phyloP scores from a whole-genome alignment of 805 yeast genomes.

The Wickerhamomyces kurtzmanii region DNA sequence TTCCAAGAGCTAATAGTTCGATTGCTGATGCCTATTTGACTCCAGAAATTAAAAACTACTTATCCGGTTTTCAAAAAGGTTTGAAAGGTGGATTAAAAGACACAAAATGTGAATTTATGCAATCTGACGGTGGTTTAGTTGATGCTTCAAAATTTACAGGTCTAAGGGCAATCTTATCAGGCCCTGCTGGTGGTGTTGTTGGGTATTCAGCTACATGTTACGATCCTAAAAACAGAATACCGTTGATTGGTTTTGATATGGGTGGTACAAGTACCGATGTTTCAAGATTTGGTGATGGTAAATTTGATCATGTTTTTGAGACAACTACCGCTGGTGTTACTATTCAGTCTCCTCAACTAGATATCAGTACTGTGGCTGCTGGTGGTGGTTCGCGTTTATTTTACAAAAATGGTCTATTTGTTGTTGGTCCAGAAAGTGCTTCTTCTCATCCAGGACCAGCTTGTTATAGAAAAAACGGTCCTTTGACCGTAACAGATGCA shows the following conservation, averaged over 20 bases:
- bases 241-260: constrained; percentile 80
- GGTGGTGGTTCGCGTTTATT: constrained; percentile 70
- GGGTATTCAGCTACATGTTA: constrained; percentile 84
- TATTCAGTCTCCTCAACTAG: constrained; percentile 77
- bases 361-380: constrained; percentile 76
- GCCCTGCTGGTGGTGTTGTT: constrained; percentile 98
- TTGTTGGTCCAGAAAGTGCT: constrained; percentile 83
- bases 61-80: constrained; percentile 52
- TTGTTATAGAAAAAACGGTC: constrained; percentile 78
- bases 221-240: constrained; percentile 38
- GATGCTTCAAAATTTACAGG: constrained; percentile 83
- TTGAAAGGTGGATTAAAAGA: constrained; percentile 36
- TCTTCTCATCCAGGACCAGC: constrained; percentile 89
- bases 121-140: constrained; percentile 91
- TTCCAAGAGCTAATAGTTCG: constrained; percentile 70
- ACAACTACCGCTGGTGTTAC: constrained; percentile 78
- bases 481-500: constrained; percentile 80
- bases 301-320: constrained; percentile 71
- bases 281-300: constrained; percentile 60
- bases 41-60: constrained; percentile 63
- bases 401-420: constrained; percentile 64
- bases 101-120: constrained; percentile 76
- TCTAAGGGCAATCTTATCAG: constrained; percentile 78
- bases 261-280: constrained; percentile 91
- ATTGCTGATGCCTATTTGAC: constrained; percentile 79